Conservation (phyloP, 2,329 filamentous ascomycete species). For the Macrophomina phaseolina region DNA sequence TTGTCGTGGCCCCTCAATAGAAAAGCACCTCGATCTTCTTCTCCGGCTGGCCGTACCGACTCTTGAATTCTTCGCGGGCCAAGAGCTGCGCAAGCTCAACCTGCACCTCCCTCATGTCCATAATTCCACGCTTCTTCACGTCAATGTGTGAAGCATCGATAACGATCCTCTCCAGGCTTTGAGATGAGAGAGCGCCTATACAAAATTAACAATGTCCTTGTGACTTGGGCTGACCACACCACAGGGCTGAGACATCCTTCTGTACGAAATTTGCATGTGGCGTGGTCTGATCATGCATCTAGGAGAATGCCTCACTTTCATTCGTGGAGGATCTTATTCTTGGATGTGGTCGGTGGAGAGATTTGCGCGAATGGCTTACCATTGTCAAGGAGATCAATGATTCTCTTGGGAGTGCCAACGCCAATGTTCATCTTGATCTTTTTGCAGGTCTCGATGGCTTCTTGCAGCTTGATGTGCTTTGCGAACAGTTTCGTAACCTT, state of each 20-base stretch:
- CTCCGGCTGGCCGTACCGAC: slow-evolving; percentile 61
- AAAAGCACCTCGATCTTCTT: slow-evolving; percentile 28
- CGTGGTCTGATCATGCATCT: too few relatives aligned
- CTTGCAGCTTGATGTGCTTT: slow-evolving; percentile 95
- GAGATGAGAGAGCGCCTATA: slow-evolving; percentile 70
- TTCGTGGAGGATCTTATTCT: neutral
- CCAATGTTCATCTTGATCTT: slow-evolving; percentile 76
- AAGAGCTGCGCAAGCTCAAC: slow-evolving; percentile 79
- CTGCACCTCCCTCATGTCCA: slow-evolving; percentile 95
- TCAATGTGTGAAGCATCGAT: slow-evolving; percentile 94
- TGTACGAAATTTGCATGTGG: too few relatives aligned
- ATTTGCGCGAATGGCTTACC: slow-evolving; percentile 56
- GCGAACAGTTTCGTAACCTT: slow-evolving; percentile 92
- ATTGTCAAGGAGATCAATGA: slow-evolving; percentile 82
- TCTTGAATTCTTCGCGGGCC: slow-evolving; percentile 71
- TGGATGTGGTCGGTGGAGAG: too few relatives aligned
- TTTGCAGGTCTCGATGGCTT: slow-evolving; percentile 79
- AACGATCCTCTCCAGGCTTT: slow-evolving; percentile 77
- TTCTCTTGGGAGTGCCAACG: slow-evolving; percentile 84
- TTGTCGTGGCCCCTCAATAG: slow-evolving; percentile 24
- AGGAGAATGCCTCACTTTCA: too few relatives aligned
- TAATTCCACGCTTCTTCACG: slow-evolving; percentile 88
- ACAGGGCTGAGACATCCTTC: neutral
- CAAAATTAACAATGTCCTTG: slow-evolving; percentile 29
- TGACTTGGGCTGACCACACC: neutral